Conservation (phyloP, 306 rosid species). For the Cucurbita moschata region DNA sequence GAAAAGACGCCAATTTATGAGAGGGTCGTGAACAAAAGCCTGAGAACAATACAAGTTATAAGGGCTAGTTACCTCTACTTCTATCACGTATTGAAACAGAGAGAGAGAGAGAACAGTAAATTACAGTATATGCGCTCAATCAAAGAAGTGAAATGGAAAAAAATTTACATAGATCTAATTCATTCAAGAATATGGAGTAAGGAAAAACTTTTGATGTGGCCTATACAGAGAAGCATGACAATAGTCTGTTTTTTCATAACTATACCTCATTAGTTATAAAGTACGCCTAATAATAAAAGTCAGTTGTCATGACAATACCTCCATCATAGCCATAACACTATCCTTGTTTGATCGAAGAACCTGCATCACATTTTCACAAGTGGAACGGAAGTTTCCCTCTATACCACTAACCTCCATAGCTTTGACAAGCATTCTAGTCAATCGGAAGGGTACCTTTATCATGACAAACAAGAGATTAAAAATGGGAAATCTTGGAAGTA, state of each 20-base stretch:
- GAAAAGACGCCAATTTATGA: constrained; percentile 99
- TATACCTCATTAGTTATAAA: neutral
- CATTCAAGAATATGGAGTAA: neutral
- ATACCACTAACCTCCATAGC: constrained; percentile 99
- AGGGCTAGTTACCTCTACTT: neutral
- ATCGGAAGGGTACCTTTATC: constrained; percentile 82
- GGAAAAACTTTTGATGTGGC: neutral
- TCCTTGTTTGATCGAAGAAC: constrained; percentile 77
- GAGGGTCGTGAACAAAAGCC: constrained; percentile 99
- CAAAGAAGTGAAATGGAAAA: neutral
- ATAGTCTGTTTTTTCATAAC: neutral
- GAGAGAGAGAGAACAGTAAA: neutral
- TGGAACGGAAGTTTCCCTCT: constrained; percentile 96
- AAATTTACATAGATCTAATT: neutral
- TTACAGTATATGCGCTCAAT: neutral
- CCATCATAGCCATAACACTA: constrained; percentile 99
- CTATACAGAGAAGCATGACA: neutral
- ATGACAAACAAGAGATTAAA: constrained; percentile 8
- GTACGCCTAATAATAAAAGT: neutral
- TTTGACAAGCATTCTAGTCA: constrained; percentile 98
- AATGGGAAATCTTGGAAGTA: constrained; percentile 1
- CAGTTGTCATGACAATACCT: constrained; percentile 35
- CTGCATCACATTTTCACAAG: constrained; percentile 93
- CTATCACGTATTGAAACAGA: neutral
- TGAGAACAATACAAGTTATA: constrained; percentile 17